Evolutionary conservation across 108 stramenopile species (phyloP), one percentile per base, ranked within the genome.

Genomic region (Cyclostephanos invisitatus): DNA sequence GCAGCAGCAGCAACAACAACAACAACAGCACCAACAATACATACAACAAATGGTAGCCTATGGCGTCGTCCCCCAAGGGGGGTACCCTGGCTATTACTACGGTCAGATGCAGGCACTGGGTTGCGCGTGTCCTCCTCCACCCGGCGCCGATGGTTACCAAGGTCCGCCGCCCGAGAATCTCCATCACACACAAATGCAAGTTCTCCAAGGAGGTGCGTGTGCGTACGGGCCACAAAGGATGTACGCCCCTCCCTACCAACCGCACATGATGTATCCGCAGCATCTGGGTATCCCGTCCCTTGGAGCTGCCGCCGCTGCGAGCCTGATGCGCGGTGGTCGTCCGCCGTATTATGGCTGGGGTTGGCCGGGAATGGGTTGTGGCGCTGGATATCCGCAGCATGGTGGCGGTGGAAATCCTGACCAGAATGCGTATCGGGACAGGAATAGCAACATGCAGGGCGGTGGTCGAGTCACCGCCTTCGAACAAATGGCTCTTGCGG

Each of bases 1-100:
- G 15, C 57, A 83, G 22, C 74, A 32, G 4, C 32, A 32, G 32
- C 4, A 70, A 62, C 56, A 68, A 73, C 47, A 82, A 38, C 68
- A 62, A 64, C 85, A 81, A 37, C 81, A 78, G 36, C 80, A 60
- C 36, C 80, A 66, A 25, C 74, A 72, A 36, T 85, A 86, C 29
- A 68, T 66, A 58, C 75, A 56, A 11, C 78, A 69, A 56, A 81
- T 51, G 20, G 66, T 57, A 29, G 73, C 78, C 29, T 79, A 77
- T 48, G 73, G 71, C 10, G 65, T 73, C 29, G 64, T 76, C 25
- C 77, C 78, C 32, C 84, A 83, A 12, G 67, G 62, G 53, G 48
- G 68, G 11, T 74, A 69, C 62, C 75, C 75, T 10, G 73, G 64
- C 60, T 72, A 67, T 20, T 28, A 59, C 60, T 68, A 36, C 60